Conservation (phyloP, 768 basidiomycete species). For the Termitomyces sp. region DNA sequence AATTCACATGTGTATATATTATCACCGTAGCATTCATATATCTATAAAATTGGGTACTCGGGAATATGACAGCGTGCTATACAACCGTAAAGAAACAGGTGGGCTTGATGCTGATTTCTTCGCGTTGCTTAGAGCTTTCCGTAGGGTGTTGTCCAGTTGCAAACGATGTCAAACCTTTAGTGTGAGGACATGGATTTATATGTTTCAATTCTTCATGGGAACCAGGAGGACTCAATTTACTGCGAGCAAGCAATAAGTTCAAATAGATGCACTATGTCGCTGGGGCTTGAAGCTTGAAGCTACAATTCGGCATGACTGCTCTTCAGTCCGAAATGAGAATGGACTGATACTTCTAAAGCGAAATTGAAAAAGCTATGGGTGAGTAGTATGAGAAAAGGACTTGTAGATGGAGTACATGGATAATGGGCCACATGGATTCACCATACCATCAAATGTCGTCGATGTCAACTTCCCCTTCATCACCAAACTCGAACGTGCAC, state of each 20-base stretch:
- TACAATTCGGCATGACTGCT: neutral
- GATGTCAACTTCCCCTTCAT: conserved; percentile 84
- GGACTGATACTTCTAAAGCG: conserved; percentile 10
- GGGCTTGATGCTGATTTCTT: neutral
- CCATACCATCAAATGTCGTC: conserved; percentile 66
- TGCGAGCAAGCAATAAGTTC: neutral
- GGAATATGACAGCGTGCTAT: neutral
- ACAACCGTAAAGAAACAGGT: neutral
- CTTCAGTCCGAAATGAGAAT: neutral
- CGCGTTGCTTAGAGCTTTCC: neutral
- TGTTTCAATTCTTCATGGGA: neutral
- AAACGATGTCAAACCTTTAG: neutral
- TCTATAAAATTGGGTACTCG: neutral
- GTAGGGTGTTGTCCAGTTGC: neutral
- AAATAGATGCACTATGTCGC: neutral
- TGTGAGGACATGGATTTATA: neutral
- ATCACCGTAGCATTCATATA: neutral
- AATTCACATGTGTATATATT: neutral
- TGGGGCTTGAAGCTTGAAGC: neutral
- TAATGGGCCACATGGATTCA: neutral
- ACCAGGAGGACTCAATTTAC: neutral
- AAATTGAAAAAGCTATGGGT: conserved; percentile 8
- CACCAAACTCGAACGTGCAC: conserved; percentile 86
- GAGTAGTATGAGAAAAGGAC: conserved; percentile 5
- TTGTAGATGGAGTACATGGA: conserved; percentile 8